phyloP scores from a whole-genome alignment of 1,284 basidiomycete genomes.

The Wallemia hederae region DNA sequence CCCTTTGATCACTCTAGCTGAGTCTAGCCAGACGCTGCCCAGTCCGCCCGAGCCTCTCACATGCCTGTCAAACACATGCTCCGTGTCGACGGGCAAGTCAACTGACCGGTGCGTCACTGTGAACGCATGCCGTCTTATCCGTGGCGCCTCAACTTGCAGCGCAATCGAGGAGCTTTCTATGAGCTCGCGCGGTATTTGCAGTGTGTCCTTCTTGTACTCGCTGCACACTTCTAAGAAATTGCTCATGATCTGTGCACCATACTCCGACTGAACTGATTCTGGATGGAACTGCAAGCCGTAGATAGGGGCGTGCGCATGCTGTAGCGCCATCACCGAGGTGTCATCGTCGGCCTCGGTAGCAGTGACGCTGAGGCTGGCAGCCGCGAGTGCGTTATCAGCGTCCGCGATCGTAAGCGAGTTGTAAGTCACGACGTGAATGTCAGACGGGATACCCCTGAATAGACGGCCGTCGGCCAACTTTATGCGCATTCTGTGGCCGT shows the following conservation, averaged over 20 bases:
- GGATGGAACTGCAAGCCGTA: slow-evolving; percentile 95
- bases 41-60: slow-evolving; percentile 10
- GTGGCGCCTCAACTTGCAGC: background rate
- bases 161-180: background rate
- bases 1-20: slow-evolving; percentile 10
- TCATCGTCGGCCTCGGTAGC: background rate
- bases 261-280: slow-evolving; percentile 25
- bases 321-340: slow-evolving; percentile 8
- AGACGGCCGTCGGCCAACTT: slow-evolving; percentile 27
- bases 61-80: slow-evolving; percentile 17
- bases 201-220: background rate
- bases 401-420: slow-evolving; percentile 23
- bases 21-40: slow-evolving; percentile 23
- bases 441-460: slow-evolving; percentile 26
- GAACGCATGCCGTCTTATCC: background rate
- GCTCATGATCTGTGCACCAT: slow-evolving; percentile 14
- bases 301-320: slow-evolving; percentile 36
- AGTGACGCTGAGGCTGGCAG: background rate
- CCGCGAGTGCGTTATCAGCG: slow-evolving; percentile 6
- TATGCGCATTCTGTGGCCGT: slow-evolving; percentile 47
- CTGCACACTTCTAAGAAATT: slow-evolving; percentile 12
- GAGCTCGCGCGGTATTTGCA: background rate
- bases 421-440: slow-evolving; percentile 35
- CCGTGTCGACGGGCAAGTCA: slow-evolving; percentile 7
- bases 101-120: background rate